A percentile compares a stretch with the other conserved stretches of the same genome.
Conservation (phyloP, 2,329 filamentous ascomycete genomes). For the Gremmenia infestans region DNA sequence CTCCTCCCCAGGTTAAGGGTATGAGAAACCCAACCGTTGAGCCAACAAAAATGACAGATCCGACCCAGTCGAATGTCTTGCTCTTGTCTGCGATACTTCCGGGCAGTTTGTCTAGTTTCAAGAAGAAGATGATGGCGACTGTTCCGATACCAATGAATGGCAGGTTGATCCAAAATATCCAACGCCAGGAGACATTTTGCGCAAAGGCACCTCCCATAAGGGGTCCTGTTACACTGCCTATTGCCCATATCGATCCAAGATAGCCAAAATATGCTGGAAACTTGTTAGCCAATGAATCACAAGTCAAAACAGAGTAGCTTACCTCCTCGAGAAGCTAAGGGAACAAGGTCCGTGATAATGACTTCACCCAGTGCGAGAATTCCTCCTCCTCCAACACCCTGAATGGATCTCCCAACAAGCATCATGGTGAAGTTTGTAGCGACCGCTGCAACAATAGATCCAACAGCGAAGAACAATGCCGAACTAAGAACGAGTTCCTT, state of each 20-base stretch:
- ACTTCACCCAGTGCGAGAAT: conserved; percentile 43
- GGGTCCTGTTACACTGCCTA: conserved; percentile 50
- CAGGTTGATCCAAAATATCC: conserved; percentile 53
- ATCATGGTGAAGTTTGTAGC: conserved; percentile 35
- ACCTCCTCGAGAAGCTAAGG: conserved; percentile 37
- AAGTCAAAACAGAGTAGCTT: conserved; percentile 9
- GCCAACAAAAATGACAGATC: conserved; percentile 55
- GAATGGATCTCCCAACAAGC: conserved; percentile 38
- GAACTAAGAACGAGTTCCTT: conserved; percentile 28
- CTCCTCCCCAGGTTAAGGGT: conserved; percentile 59
- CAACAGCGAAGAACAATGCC: conserved; percentile 34
- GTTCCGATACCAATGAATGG: conserved; percentile 25
- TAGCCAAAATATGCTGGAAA: conserved; percentile 30
- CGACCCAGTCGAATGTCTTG: conserved; percentile 56
- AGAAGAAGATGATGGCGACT: conserved; percentile 24
- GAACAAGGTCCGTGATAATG: conserved; percentile 42
- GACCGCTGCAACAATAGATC: conserved; percentile 35
- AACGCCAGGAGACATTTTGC: conserved; percentile 49
- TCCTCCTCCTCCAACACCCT: conserved; percentile 48
- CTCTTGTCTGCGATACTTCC: conserved; percentile 30
- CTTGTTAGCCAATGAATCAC: conserved; percentile 6
- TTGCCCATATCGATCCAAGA: conserved; percentile 42
- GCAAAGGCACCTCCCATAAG: conserved; percentile 50
- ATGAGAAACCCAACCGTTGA: conserved; percentile 56
- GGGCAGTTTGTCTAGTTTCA: conserved; percentile 22